A percentile compares a stretch with the other conserved stretches of the same genome.
These are phyloP conservation scores for Syzygium oleosum DNA, from an alignment of 345 rosid genomes.

Conservation along the genomic window DNA sequence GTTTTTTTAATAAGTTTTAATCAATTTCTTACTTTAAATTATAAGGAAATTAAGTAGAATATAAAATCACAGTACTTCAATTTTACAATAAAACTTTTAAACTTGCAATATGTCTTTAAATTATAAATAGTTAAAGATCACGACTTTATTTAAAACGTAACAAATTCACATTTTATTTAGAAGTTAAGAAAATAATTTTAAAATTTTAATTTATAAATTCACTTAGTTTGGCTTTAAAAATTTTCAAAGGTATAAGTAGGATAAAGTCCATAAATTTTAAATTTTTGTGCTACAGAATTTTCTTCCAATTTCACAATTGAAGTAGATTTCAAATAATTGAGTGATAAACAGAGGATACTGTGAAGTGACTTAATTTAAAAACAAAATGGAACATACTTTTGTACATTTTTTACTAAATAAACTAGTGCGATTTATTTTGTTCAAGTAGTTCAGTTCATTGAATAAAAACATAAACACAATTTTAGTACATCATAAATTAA, in stretches of 20 bases:
- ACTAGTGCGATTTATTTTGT: background rate
- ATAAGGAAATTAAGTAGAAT: background rate
- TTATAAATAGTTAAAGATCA: background rate
- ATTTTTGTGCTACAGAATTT: background rate
- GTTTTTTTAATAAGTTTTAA: too few species aligned
- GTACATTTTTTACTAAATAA: background rate
- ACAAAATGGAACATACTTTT: background rate
- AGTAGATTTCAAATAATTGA: background rate
- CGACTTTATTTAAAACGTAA: too few species aligned
- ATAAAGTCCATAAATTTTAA: background rate
- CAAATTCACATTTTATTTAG: too few species aligned
- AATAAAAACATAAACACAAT: too few species aligned
- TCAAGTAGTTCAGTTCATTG: background rate
- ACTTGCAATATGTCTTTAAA: background rate
- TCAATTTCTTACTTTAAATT: background rate
- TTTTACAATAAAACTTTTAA: too few species aligned
- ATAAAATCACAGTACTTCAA: background rate
- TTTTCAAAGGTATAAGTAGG: background rate
- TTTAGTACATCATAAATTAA: too few species aligned
- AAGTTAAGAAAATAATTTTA: background rate
- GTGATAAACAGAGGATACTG: background rate
- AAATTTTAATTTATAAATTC: too few species aligned
- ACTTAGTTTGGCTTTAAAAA: background rate
- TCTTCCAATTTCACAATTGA: background rate
- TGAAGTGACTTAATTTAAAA: background rate